Percentiles rank a stretch among this genome's conserved stretches.
phyloP scores from a whole-genome alignment of 2,329 filamentous ascomycete species.

The Beauveria asiatica region DNA sequence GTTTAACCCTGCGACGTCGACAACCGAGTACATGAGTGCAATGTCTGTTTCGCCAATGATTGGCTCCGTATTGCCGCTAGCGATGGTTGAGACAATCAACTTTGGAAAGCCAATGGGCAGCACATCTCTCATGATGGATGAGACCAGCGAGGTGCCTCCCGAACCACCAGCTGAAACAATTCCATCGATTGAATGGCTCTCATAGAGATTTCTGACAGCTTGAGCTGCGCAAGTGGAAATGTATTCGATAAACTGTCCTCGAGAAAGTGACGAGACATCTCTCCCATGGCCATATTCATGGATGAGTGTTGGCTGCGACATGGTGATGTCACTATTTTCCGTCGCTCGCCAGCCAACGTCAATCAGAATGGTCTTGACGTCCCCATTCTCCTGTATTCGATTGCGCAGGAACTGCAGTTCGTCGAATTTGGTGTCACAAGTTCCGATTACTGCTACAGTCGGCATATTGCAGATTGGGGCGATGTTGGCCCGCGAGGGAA shows the following conservation, averaged over 20 bases:
- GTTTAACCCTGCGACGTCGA: constrained; percentile 61
- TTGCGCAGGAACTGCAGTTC: constrained; percentile 48
- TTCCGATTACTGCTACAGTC: constrained; percentile 49
- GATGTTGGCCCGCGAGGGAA: not conserved
- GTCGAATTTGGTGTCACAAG: constrained; percentile 55
- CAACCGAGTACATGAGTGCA: constrained; percentile 61
- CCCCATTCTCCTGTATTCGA: constrained; percentile 28
- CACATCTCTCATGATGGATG: constrained; percentile 50
- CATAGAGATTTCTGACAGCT: constrained; percentile 31
- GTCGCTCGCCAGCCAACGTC: constrained; percentile 40
- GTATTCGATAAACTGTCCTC: constrained; percentile 47
- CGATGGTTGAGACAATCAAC: constrained; percentile 61
- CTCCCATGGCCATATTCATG: constrained; percentile 21
- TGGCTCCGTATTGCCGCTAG: constrained; percentile 54
- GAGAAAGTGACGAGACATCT: constrained; percentile 31
- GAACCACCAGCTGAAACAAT: constrained; percentile 55
- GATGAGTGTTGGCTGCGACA: constrained; percentile 36
- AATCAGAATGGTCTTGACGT: constrained; percentile 19
- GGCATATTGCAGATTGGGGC: constrained; percentile 17
- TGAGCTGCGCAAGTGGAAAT: constrained; percentile 42
- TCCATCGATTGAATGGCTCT: constrained; percentile 37
- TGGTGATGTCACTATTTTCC: constrained; percentile 36
- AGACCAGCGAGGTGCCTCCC: constrained; percentile 51
- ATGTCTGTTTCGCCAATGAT: constrained; percentile 63
- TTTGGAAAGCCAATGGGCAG: constrained; percentile 61